These are phyloP conservation scores for Puccinia coronata DNA, from an alignment of 1,284 basidiomycete species.

Conservation along the genomic window DNA sequence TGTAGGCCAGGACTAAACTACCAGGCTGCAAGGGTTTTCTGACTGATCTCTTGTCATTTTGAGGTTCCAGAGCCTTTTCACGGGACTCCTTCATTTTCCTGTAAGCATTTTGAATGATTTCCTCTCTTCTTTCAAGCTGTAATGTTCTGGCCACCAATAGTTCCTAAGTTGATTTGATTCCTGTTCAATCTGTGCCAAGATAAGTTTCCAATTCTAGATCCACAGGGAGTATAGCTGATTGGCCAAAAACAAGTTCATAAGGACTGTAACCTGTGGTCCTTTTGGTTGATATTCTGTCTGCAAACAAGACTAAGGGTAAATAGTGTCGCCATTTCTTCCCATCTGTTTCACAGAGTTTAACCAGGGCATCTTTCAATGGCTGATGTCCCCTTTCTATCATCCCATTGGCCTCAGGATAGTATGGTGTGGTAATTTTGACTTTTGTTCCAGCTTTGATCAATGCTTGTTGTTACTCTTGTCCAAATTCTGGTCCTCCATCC, in stretches of 20 bases:
- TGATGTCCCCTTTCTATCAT: too few relatives aligned
- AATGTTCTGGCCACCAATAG: neutral
- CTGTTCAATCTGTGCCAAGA: neutral
- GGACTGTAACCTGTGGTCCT: neutral
- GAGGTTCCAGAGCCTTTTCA: neutral
- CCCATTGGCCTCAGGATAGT: too few relatives aligned
- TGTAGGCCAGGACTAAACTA: neutral
- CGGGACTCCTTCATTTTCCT: neutral
- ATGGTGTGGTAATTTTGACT: too few relatives aligned
- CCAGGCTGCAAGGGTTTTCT: constrained; percentile 1
- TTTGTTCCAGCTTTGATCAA: too few relatives aligned
- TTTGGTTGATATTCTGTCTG: too few relatives aligned
- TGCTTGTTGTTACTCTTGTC: too few relatives aligned
- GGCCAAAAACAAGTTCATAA: constrained; percentile 18
- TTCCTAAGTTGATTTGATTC: neutral
- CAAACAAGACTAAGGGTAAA: too few relatives aligned
- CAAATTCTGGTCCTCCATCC: too few relatives aligned
- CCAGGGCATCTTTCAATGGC: too few relatives aligned
- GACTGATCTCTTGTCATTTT: neutral
- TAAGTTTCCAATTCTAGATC: constrained; percentile 20
- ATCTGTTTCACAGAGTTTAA: too few relatives aligned
- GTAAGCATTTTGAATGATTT: neutral
- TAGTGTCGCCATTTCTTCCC: too few relatives aligned
- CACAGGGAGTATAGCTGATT: constrained; percentile 5
- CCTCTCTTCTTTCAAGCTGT: neutral